phyloP scores from a whole-genome alignment of 2,329 filamentous ascomycete genomes.

The Arthrobotrys sphaeroides region DNA sequence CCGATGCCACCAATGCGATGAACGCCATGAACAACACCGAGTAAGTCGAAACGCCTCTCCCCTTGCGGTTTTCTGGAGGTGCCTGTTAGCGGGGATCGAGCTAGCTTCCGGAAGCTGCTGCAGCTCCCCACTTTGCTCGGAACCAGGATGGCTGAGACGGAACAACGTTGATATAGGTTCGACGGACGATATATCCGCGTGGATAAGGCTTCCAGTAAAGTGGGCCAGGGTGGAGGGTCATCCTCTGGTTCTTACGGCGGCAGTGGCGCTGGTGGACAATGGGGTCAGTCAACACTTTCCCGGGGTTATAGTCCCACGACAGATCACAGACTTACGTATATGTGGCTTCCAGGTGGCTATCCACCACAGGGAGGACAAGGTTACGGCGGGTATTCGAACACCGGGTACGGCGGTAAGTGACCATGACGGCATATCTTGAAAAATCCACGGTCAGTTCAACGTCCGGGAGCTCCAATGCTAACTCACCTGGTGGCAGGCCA shows the following conservation, averaged over 20 bases:
- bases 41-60: slow-evolving; percentile 68
- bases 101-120: slow-evolving; percentile 50
- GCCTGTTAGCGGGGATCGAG: slow-evolving; percentile 46
- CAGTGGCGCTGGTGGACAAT: slow-evolving; percentile 33
- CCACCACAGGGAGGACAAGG: slow-evolving; percentile 43
- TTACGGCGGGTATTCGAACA: slow-evolving; percentile 22
- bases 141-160: slow-evolving; percentile 55
- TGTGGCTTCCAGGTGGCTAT: slow-evolving; percentile 35
- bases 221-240: slow-evolving; percentile 30
- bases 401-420: slow-evolving; percentile 42
- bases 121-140: slow-evolving; percentile 50
- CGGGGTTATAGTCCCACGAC: slow-evolving; percentile 40
- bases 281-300: slow-evolving; percentile 53
- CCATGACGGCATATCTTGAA: slow-evolving; percentile 4
- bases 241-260: slow-evolving; percentile 12
- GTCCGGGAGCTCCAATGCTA: slow-evolving; percentile 20
- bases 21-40: slow-evolving; percentile 85
- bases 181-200: slow-evolving; percentile 94
- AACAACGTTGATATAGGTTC: slow-evolving; percentile 69
- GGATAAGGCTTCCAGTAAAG: slow-evolving; percentile 64
- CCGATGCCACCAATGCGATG: slow-evolving; percentile 75
- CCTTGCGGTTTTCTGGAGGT: slow-evolving; percentile 9
- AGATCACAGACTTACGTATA: slow-evolving; percentile 53
- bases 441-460: slow-evolving; percentile 27
- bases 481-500: slow-evolving; percentile 27